These are phyloP conservation scores for Rhizophagus clarus DNA, from an alignment of 192 early-diverging fungal genomes.

Conservation along the genomic window DNA sequence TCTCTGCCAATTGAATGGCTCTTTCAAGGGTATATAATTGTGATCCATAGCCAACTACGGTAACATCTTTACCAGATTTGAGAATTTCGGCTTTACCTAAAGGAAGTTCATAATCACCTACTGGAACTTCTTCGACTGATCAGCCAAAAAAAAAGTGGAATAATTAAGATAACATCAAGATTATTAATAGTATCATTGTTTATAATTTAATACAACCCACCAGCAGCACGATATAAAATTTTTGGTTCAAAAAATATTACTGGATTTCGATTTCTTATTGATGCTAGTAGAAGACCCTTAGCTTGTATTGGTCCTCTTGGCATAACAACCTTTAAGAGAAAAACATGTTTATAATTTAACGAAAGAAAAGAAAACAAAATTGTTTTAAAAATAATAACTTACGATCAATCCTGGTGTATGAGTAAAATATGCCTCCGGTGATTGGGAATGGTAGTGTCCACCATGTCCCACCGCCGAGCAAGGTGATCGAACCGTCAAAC, in stretches of 20 bases:
- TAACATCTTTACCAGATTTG: conserved; percentile 82
- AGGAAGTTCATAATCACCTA: conserved; percentile 88
- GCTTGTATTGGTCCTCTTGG: conserved; percentile 93
- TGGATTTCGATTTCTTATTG: conserved; percentile 92
- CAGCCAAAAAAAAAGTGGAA: not conserved
- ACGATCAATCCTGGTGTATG: conserved; percentile 92
- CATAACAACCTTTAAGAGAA: conserved; percentile 66
- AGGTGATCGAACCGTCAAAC: conserved; percentile 88
- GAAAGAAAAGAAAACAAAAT: no score
- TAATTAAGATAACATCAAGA: no score
- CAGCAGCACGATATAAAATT: conserved; percentile 90
- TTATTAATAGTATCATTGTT: no score
- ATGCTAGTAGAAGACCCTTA: conserved; percentile 88
- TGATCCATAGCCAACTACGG: conserved; percentile 88
- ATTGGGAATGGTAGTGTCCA: conserved; percentile 94
- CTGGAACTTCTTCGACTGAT: conserved; percentile 90
- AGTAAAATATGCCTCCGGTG: conserved; percentile 93
- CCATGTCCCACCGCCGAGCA: conserved; percentile 95
- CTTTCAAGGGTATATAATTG: conserved; percentile 94
- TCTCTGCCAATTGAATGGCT: conserved; percentile 84
- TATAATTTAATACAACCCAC: conserved; percentile 37
- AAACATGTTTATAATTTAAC: conserved; percentile 4
- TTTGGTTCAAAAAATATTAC: conserved; percentile 98
- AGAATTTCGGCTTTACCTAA: conserved; percentile 91
- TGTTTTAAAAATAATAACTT: conserved; percentile 6